A percentile compares a stretch with the other conserved stretches of the same genome.
Conservation (phyloP, 345 rosid species). For the Lepidium aucheri region DNA sequence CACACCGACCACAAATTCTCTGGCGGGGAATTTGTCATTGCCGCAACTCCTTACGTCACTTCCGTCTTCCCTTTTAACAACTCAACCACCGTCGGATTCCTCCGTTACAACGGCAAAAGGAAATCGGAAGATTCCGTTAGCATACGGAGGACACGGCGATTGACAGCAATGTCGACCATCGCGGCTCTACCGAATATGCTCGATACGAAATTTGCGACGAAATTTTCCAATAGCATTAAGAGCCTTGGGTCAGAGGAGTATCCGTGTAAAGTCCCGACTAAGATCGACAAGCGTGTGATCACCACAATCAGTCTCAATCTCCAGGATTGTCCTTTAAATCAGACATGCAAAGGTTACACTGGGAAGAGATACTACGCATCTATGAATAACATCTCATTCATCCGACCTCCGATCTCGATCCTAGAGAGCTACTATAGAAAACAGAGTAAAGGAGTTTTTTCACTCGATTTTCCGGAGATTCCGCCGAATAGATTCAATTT, state of each 20-base stretch:
- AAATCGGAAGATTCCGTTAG: background rate
- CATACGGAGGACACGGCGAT: background rate
- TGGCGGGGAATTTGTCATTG: constrained; percentile 39
- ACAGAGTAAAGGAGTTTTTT: constrained; percentile 16
- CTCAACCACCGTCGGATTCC: constrained; percentile 46
- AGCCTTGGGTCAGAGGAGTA: constrained; percentile 41
- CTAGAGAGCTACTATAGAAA: constrained; percentile 44
- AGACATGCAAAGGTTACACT: constrained; percentile 31
- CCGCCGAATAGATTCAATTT: constrained; percentile 40
- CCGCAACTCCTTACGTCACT: constrained; percentile 48
- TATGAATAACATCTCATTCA: constrained; percentile 55
- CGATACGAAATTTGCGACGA: constrained; percentile 43
- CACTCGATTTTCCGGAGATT: constrained; percentile 37
- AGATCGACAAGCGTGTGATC: constrained; percentile 41
- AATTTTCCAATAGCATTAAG: constrained; percentile 25
- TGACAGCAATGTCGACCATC: background rate
- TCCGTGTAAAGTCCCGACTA: constrained; percentile 51
- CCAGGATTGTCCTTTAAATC: constrained; percentile 40
- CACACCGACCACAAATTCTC: constrained; percentile 32
- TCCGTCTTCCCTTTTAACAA: constrained; percentile 46
- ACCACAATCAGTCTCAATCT: constrained; percentile 44
- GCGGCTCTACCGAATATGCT: constrained; percentile 34
- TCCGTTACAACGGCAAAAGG: constrained; percentile 28
- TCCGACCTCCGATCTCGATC: constrained; percentile 36
- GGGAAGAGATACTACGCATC: constrained; percentile 45